Evolutionary conservation across 2,329 filamentous ascomycete genomes (phyloP).

Genomic region (Cladosporium oxysporum): DNA sequence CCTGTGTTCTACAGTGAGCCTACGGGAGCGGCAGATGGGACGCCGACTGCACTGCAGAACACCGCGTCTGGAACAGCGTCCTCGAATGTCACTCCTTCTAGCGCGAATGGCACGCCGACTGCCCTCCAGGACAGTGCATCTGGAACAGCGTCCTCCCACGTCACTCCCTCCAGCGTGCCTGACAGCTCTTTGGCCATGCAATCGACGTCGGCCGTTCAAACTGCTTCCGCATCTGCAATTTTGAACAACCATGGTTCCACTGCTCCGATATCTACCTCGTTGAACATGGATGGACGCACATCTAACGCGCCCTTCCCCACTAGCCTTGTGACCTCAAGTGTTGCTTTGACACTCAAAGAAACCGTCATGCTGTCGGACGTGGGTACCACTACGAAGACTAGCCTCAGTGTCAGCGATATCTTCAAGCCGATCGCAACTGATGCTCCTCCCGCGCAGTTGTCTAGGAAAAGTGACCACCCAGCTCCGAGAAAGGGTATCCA

Average conservation of each 20-base stretch:
- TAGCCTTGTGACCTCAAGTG: conserved; percentile 27
- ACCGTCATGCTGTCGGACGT: conserved; percentile 29
- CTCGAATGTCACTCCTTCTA: conserved; percentile 21
- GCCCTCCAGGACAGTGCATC: background rate
- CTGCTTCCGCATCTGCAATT: conserved; percentile 24
- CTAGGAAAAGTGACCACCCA: conserved; percentile 43
- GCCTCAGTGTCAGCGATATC: conserved; percentile 36
- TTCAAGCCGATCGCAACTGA: conserved; percentile 46
- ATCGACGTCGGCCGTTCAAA: conserved; percentile 35
- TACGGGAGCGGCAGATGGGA: background rate
- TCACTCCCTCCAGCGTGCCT: conserved; percentile 27
- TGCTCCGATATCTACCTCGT: conserved; percentile 18
- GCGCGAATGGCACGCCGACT: background rate
- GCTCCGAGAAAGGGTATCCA: conserved; percentile 43
- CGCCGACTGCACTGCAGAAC: background rate
- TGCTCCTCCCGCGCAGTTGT: conserved; percentile 44
- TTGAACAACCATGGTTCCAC: conserved; percentile 29
- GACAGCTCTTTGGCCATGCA: conserved; percentile 31
- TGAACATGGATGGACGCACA: conserved; percentile 30
- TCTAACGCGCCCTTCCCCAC: conserved; percentile 36
- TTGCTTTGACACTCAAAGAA: conserved; percentile 35
- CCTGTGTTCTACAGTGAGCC: conserved; percentile 14
- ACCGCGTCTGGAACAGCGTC: background rate
- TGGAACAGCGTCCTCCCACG: background rate
- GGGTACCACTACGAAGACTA: conserved; percentile 29